A percentile compares a stretch with the other conserved stretches of the same genome.
Evolutionary conservation across 2,329 filamentous ascomycete species (phyloP).

Genomic region (Sporothrix inflata): DNA sequence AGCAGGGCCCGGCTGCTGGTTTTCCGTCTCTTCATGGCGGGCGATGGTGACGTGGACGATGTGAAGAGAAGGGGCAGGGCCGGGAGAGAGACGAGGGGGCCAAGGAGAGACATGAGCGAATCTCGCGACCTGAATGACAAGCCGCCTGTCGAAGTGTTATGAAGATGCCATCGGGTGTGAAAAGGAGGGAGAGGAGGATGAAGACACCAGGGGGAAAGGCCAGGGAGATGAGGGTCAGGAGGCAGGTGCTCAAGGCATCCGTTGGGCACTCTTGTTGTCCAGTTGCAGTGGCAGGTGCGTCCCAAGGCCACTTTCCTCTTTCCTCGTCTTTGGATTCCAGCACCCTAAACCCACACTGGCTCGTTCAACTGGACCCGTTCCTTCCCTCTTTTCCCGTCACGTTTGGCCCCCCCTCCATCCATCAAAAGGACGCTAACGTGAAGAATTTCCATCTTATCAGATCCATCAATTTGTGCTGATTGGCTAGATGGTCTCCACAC

Average conservation of each 20-base stretch:
- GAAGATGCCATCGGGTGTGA: slow-evolving; percentile 1
- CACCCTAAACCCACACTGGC: background rate
- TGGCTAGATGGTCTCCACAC: slow-evolving; percentile 10
- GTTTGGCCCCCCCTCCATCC: background rate
- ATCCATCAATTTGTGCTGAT: slow-evolving; percentile 30
- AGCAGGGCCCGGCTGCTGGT: background rate
- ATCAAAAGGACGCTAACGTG: background rate
- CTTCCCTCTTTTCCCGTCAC: slow-evolving; percentile 10
- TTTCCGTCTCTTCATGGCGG: background rate
- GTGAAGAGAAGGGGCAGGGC: background rate
- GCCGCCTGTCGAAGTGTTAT: background rate
- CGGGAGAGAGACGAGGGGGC: background rate
- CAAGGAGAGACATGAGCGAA: background rate
- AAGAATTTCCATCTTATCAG: slow-evolving; percentile 33
- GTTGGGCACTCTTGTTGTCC: background rate
- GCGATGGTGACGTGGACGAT: background rate
- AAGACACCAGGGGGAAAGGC: background rate
- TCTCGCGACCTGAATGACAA: background rate
- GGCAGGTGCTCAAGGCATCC: background rate
- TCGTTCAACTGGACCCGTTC: background rate
- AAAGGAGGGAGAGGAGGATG: background rate
- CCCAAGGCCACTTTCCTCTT: too few species aligned
- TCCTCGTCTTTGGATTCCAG: background rate
- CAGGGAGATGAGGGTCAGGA: background rate
- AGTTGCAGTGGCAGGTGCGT: background rate